Evolutionary conservation across 768 basidiomycete genomes (phyloP).

Genomic region (Leccinum olivaceopallidum): DNA sequence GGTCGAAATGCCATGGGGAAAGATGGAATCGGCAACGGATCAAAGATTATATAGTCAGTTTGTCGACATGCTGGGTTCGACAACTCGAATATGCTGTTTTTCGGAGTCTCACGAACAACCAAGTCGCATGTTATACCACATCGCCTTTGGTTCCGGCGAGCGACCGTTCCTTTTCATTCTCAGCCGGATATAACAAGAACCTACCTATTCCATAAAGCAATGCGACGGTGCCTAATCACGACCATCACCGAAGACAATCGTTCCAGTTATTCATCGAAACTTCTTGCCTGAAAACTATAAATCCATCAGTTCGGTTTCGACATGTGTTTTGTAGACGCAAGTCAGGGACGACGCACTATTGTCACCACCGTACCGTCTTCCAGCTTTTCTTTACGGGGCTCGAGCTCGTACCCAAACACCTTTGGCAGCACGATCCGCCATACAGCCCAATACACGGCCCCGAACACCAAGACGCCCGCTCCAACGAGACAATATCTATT

Average conservation of each 20-base stretch:
- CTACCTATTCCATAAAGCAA: neutral
- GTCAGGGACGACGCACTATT: constrained; percentile 37
- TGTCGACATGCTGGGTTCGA: neutral
- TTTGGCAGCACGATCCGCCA: constrained; percentile 54
- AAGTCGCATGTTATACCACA: neutral
- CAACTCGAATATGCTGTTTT: neutral
- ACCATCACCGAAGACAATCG: neutral
- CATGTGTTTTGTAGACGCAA: neutral
- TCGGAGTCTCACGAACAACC: neutral
- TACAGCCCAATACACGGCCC: constrained; percentile 53
- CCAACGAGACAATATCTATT: constrained; percentile 54
- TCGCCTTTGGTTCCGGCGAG: too few relatives aligned
- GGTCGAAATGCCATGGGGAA: too few relatives aligned
- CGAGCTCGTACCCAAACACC: constrained; percentile 48
- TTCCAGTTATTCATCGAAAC: neutral
- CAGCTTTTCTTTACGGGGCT: constrained; percentile 48
- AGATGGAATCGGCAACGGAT: neutral
- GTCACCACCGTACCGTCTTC: constrained; percentile 56
- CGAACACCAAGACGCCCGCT: constrained; percentile 46
- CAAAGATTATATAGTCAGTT: neutral
- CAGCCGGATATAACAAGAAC: too few relatives aligned
- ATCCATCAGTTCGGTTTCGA: neutral
- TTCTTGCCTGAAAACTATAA: neutral
- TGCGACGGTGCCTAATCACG: neutral
- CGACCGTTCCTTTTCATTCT: too few relatives aligned